phyloP scores from a whole-genome alignment of 108 stramenopile genomes.

The Chaetoceros muelleri region DNA sequence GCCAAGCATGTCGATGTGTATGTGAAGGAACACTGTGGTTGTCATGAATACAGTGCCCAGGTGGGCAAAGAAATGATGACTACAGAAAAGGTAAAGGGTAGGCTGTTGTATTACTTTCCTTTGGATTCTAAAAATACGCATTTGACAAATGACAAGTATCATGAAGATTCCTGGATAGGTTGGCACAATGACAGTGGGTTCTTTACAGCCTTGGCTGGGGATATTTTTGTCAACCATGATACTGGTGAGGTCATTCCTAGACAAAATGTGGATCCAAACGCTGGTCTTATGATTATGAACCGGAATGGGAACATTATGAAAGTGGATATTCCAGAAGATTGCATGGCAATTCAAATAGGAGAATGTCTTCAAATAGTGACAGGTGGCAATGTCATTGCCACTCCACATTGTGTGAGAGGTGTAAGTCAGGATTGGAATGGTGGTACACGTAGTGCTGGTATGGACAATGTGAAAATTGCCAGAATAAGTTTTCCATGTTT shows the following conservation, averaged over 20 bases:
- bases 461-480: conserved; percentile 21
- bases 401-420: conserved; percentile 87
- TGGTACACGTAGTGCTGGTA: conserved; percentile 1
- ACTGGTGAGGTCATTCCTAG: conserved; percentile 36
- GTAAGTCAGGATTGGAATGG: conserved; percentile 12
- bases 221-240: conserved; percentile 65
- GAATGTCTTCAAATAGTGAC: conserved; percentile 88
- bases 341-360: conserved; percentile 89
- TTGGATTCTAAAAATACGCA: conserved; percentile 19
- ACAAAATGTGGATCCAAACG: conserved; percentile 42
- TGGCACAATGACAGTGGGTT: conserved; percentile 92
- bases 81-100: conserved; percentile 86
- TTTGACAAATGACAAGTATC: conserved; percentile 2
- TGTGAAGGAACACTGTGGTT: conserved; percentile 14
- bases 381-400: conserved; percentile 76
- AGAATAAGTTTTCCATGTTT: conserved; percentile 76
- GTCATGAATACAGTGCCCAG: conserved; percentile 16
- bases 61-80: conserved; percentile 31
- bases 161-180: conserved; percentile 83
- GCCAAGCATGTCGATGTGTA: conserved; percentile 64
- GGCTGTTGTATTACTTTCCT: conserved; percentile 88
- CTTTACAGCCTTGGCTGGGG: conserved; percentile 83
- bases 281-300: conserved; percentile 75
- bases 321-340: conserved; percentile 72
- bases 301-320: conserved; percentile 38